phyloP scores from a whole-genome alignment of 2,329 filamentous ascomycete species.

The Arthrobotrys sinensis region DNA sequence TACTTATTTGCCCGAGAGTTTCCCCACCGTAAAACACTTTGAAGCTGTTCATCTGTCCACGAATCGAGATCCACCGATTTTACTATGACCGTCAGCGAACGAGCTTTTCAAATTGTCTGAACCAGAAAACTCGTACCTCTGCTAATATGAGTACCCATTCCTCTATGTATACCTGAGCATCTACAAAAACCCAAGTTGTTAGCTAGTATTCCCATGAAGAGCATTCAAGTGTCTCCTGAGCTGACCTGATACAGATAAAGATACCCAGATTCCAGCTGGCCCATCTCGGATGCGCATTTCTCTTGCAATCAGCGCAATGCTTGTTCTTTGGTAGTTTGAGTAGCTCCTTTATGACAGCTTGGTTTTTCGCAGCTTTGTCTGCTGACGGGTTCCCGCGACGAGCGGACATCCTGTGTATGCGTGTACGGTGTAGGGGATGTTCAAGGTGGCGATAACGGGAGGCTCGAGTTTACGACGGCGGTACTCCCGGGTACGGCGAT shows the following conservation, averaged over 20 bases:
- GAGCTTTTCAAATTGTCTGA: neutral
- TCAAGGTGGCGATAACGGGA: neutral
- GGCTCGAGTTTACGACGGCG: slow-evolving; percentile 13
- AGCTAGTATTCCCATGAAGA: neutral
- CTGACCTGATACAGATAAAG: slow-evolving; percentile 90
- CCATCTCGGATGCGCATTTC: slow-evolving; percentile 99
- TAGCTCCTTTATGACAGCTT: slow-evolving; percentile 91
- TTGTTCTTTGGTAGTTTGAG: slow-evolving; percentile 97
- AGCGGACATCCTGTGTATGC: slow-evolving; percentile 77
- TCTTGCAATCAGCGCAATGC: slow-evolving; percentile 97
- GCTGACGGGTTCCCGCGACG: slow-evolving; percentile 80
- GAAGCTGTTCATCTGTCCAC: slow-evolving; percentile 98
- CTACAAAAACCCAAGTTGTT: slow-evolving; percentile 64
- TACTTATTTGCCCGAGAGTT: slow-evolving; percentile 96
- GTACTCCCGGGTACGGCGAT: neutral
- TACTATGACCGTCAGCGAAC: slow-evolving; percentile 70
- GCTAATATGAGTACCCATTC: slow-evolving; percentile 99
- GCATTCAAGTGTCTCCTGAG: slow-evolving; percentile 11
- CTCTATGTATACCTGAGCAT: slow-evolving; percentile 97
- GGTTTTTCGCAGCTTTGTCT: slow-evolving; percentile 92
- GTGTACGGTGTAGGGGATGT: slow-evolving; percentile 2
- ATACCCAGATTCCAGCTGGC: slow-evolving; percentile 98
- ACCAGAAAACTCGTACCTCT: slow-evolving; percentile 67
- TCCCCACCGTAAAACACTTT: slow-evolving; percentile 94
- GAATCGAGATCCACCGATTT: slow-evolving; percentile 98